Base-by-base conservation (phyloP, 306 rosid species). In the Clitoria ternatea region DNA sequence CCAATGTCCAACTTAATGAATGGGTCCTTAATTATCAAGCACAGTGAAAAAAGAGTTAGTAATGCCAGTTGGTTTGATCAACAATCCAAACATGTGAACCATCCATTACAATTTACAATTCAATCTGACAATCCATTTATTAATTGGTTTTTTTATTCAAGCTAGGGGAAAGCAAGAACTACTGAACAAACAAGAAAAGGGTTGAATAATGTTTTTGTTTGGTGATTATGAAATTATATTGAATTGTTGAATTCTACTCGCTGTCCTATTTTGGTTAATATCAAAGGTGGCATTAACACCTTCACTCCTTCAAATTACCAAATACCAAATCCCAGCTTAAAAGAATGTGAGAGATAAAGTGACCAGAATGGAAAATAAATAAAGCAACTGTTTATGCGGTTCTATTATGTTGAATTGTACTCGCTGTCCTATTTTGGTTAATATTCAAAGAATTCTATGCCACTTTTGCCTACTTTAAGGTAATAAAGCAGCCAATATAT, bases 171-270 rank as follows among this genome's bases (percentile, higher is more conserved):
- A 24, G 27, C 0, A 3, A 18, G 9, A 32, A 10, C 45, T n/a
- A 22, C n/a, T 22, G 17, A 35, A 22, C 15, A 35, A 27, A 26
- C 8, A 43, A 18, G 8, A 23, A 4, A 14, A 24, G 75, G 72
- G 55, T 50, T 76, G 82, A 78, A 69, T 75, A 50, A 74, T 63
- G 73, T 73, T 44, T n/a, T 72, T 81, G 77, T 80, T 76, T 29
- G 82, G 76, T 72, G 44, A 35, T 15, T 27, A 57, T 17, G 23
- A 56, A 14, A 23, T 12, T n/a, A 48, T 9, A n/a, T 18, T 49
- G 14, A 52, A 22, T 52, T 24, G 36, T 43, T 67, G 57, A 80
- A n/a, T n/a, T 11, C 3, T 4, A 20, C 13, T 20, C 1, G 0
- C 1, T 3, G 8, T 48, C 6, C 55, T 20, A 48, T 50, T 50